Base-by-base conservation (phyloP, 1,284 basidiomycete genomes). In the Vanrija sp. region DNA sequence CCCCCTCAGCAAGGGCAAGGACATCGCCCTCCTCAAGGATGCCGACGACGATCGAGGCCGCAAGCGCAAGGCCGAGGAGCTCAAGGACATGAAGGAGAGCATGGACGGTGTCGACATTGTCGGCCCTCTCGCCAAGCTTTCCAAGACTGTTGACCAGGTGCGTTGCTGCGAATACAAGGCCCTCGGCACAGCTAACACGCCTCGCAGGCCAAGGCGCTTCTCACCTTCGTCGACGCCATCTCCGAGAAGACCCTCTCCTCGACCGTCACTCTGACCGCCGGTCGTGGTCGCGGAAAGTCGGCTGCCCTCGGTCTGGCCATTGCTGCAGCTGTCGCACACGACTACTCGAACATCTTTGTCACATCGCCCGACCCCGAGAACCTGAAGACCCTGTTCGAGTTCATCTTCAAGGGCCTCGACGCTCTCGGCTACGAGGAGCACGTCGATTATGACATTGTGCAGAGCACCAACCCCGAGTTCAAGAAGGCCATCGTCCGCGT, bases 341-440 rank as follows among this genome's bases (percentile, higher is more conserved):
- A 93, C 18, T 98, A 98, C 75, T 89, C 91, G 54, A 99, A 99
- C 77, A 92, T 98, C 60, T 99, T 98, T 73, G 92, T 98, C 49
- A 98, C 96, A 5, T 94, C 90, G 69, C 96, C 96, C 1, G 92
- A 88, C 70, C 96, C 96, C 1, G 95, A 98, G 77, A 99, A 99
- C 77, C 80, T 99, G 78, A 93, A 89, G 78, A 98, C 95, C 0
- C 75, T 98, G n/a, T 99, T 98, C 72, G 92, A 98, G 64, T 98
- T 99, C 71, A 83, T 98, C 44, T 96, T 98, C 82, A 97, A 97
- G 75, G 96, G 95, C 0, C 82, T 99, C 77, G 93, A 98, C 69
- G 89, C 85, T 3, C 79, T 98, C 12, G 93, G 92, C 1, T 99
- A 96, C 74, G 93, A 98, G 74, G 96, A 98, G 74, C 94, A 98